Percentiles rank a stretch among this genome's conserved stretches.
phyloP scores from a whole-genome alignment of 1,284 basidiomycete genomes.

The Sporisorium iseilematis-ciliati region DNA sequence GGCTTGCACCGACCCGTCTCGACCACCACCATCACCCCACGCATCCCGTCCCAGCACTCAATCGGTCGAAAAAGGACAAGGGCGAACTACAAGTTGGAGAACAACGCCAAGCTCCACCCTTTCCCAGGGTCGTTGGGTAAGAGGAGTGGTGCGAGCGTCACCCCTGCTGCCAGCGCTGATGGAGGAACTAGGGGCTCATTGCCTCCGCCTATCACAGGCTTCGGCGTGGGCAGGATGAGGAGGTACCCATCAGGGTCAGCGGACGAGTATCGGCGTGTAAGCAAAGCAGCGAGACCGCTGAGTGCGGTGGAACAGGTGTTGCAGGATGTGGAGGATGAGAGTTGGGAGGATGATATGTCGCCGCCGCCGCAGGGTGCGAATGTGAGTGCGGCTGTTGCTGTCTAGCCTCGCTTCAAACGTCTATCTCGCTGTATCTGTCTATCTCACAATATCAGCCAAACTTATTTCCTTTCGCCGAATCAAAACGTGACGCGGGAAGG shows the following conservation, averaged over 20 bases:
- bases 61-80: constrained; percentile 23
- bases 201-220: constrained; percentile 35
- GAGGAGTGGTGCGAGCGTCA: background rate
- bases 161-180: background rate
- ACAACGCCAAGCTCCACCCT: constrained; percentile 45
- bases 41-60: constrained; percentile 26
- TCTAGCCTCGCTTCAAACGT: too few relatives aligned
- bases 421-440: too few relatives aligned
- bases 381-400: background rate
- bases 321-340: constrained; percentile 18
- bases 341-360: constrained; percentile 26
- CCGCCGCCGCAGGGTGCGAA: too few relatives aligned
- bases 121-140: constrained; percentile 29
- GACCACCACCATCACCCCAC: background rate
- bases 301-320: background rate
- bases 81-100: constrained; percentile 38
- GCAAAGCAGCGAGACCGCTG: background rate
- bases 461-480: too few relatives aligned
- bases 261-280: background rate
- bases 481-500: too few relatives aligned
- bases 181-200: constrained; percentile 1
- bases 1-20: constrained; percentile 15
- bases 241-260: constrained; percentile 4
- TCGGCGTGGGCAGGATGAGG: constrained; percentile 29
- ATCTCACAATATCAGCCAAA: background rate